A percentile compares a stretch with the other conserved stretches of the same genome.
phyloP scores from a whole-genome alignment of 2,329 filamentous ascomycete species.

The Trichoderma sp. region DNA sequence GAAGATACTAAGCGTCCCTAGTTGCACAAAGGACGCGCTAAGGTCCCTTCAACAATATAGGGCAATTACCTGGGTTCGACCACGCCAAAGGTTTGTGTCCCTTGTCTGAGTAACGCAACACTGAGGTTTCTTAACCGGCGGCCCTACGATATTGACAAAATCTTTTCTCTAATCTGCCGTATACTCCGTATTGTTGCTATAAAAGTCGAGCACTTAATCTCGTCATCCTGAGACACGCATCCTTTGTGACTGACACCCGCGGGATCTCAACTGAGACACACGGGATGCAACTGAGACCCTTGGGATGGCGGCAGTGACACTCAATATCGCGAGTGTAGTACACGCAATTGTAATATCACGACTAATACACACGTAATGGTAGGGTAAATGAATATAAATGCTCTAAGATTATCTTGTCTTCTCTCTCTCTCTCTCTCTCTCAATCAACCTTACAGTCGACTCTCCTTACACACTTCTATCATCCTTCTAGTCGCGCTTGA shows the following conservation, averaged over 20 bases:
- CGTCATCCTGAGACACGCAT: neutral
- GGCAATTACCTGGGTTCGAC: too few relatives aligned
- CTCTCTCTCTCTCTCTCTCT: neutral
- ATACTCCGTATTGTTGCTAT: too few relatives aligned
- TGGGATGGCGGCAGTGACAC: neutral
- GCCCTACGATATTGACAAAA: too few relatives aligned
- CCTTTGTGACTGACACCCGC: neutral
- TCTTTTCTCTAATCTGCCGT: too few relatives aligned
- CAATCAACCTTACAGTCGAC: neutral
- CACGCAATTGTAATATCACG: neutral
- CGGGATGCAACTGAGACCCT: neutral
- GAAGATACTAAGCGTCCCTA: too few relatives aligned
- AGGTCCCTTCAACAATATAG: neutral
- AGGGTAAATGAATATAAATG: neutral
- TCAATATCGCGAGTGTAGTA: neutral
- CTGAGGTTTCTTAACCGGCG: too few relatives aligned
- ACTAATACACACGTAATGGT: neutral
- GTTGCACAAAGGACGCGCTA: neutral
- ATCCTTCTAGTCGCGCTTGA: neutral
- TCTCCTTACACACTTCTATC: neutral
- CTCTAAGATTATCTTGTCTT: neutral
- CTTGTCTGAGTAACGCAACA: too few relatives aligned
- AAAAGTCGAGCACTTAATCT: too few relatives aligned
- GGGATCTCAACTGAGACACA: neutral
- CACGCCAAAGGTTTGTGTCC: too few relatives aligned